Evolutionary conservation across 2,329 filamentous ascomycete species (phyloP), one percentile per base, ranked within the genome.

Genomic region (Venturia effusa): DNA sequence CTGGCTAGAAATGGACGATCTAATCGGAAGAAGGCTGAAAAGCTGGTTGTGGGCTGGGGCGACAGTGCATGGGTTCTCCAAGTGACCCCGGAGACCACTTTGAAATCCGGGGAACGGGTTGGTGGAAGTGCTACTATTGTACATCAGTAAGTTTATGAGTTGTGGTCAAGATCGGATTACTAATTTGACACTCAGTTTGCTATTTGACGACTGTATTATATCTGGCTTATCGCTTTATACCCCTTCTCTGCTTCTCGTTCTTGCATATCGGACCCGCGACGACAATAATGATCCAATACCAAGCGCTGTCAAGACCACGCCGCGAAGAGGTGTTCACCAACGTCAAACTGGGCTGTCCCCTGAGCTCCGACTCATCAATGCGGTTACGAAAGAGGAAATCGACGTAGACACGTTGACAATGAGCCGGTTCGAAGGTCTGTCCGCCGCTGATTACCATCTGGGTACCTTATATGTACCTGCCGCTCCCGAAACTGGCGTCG

Each of bases 221-320:
- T 96, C 94, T 73, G 94, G 94, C 71, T 88, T 99, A 76, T 95
- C 93, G 68, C 83, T 99, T 76, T 97, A 97, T 85, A 96, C 92
- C 73, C 90, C 91, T 73, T 94, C 85, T 72, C 82, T 96, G 69
- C 83, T 99, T 75, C 84, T 96, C 70, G 88, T 97, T 71, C 88
- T 99, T 77, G 92, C 92, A 72, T 97, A 95, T 77, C 87, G 92
- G 71, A 87, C 87, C 66, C 84, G 87, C 43, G 89, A 91, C 57
- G 81, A 87, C 10, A 83, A 88, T n/a, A 83, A 86, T 17, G 82
- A 87, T 11, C 81, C 73, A 40, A 73, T 79, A 71, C 75, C 78
- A 15, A 83, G 83, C 1, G 77, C 75, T 5, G 77, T 80, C 27
- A 66, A 70, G 24, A 84, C 81, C 65, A 84, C 84, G 63, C 84